Evolutionary conservation across 805 yeast species (phyloP), one percentile per base, ranked within the genome.

Genomic region (Priceomyces castillae): DNA sequence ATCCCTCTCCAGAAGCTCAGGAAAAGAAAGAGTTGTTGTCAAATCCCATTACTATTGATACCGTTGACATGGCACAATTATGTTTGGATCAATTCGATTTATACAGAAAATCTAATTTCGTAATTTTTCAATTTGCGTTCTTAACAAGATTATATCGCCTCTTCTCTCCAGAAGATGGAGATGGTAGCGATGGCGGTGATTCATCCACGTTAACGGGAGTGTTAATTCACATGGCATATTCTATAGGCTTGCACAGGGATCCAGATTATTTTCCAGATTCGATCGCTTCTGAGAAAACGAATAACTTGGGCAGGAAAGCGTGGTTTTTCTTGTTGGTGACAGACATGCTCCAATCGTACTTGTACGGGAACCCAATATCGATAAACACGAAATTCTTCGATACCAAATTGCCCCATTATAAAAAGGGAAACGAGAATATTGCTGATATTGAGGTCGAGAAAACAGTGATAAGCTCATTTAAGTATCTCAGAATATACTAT

Each of bases 241-340:
- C 82, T 17, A 73, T 83, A 49, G 90, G 89, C 0, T 50, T 83
- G 14, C 83, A 84, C 56, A 67, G 90, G 54, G 90, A 84, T 48
- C 89, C 90, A 1, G 73, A 70, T 37, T 66, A 67, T 31, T 78
- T 79, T 50, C 30, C 59, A 44, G 52, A 41, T 50, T 60, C 62
- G 43, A 46, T 49, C 9, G 46, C 52, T 11, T 59, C 59, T 43
- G 62, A 53, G 22, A 51, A 49, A 25, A 30, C 37, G 3, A 47
- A 55, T 51, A 59, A 65, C 42, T 41, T 69, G 23, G 43, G 60
- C 30, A 50, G 76, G 40, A 69, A 69, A 41, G 59, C 67, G 5
- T 70, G 76, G 76, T 61, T 53, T 37, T 63, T 56, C 41, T 48
- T 68, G 30, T 46, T 53, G 18, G 52, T 58, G 11, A 48, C 47